Evolutionary conservation across 2,329 filamentous ascomycete genomes (phyloP), one percentile per base, ranked within the genome.

Genomic region (Microthyrium microscopicum): DNA sequence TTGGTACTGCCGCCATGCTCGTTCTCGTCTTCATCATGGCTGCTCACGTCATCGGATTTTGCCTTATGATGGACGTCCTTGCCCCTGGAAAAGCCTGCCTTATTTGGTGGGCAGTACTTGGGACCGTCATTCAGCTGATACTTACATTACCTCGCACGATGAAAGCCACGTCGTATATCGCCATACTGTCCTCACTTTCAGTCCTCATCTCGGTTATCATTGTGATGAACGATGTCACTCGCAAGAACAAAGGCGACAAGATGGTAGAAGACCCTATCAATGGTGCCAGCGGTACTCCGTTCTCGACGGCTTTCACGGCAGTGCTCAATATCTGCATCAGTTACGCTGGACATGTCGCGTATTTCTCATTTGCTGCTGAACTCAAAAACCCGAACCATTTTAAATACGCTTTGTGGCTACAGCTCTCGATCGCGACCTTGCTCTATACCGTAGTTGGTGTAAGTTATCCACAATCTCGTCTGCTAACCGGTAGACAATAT

Each of bases 1-100:
- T 78, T 28, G 73, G 72, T 17, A 52, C 58, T 40, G 72, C 67
- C 41, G 73, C 77, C 43, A 56, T 66, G 7, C 52, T 80, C 13
- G 70, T 79, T 51, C 58, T 81, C 25, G 55, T 76, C 35, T 78
- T 82, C 54, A 66, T 78, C 43, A 73, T 77, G 53, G 73, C 68
- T 21, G 77, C 73, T n/a, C 78, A 83, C 53, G 61, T 77, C 33
- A 56, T 81, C 40, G 78, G 74, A 0, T 79, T 79, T 42, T 66
- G 65, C 20, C 74, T 80, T 44, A 75, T 75, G 42, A 68, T 80
- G 52, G 73, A 73, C 43, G 70, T 64, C 32, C 58, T 81, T 33
- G 73, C 72, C 4, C 51, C 66, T 3, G 64, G 76, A 40, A 67
- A 61, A 0, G 62, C 66, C 1, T 80, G 74, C 51, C 73, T 71